Evolutionary conservation across 768 basidiomycete species (phyloP).

Genomic region (Aureoboletus auriporus): DNA sequence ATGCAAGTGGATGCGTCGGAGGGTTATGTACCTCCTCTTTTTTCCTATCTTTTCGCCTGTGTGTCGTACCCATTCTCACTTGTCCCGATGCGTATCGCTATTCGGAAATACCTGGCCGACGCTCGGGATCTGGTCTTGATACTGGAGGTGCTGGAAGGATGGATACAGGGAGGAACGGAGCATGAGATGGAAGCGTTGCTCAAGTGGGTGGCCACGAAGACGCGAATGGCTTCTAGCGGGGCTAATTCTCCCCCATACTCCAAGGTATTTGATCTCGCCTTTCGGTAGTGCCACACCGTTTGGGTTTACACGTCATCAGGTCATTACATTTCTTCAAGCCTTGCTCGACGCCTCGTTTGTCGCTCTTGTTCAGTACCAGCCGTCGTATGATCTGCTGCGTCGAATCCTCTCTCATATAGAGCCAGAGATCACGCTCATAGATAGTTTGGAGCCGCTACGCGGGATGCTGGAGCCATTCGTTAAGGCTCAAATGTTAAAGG

Average conservation of each 20-base stretch:
- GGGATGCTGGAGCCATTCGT: constrained; percentile 63
- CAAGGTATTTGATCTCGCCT: constrained; percentile 37
- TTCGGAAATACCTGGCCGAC: constrained; percentile 38
- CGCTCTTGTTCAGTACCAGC: constrained; percentile 57
- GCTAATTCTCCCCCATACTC: constrained; percentile 22
- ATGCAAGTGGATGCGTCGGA: constrained; percentile 37
- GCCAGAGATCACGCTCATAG: constrained; percentile 49
- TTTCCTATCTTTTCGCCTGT: constrained; percentile 35
- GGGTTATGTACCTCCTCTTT: constrained; percentile 30
- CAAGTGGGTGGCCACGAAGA: constrained; percentile 17
- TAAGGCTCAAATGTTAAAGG: constrained; percentile 48
- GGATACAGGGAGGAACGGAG: constrained; percentile 35
- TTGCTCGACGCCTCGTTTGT: constrained; percentile 74
- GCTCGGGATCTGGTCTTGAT: constrained; percentile 37
- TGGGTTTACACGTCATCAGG: constrained; percentile 32
- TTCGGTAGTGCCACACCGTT: constrained; percentile 31
- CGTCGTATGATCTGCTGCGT: constrained; percentile 52
- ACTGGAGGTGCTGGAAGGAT: constrained; percentile 35
- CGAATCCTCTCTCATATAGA: constrained; percentile 48
- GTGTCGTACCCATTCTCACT: constrained; percentile 40
- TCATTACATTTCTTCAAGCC: constrained; percentile 56
- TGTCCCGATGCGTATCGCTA: constrained; percentile 38
- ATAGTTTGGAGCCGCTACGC: constrained; percentile 50
- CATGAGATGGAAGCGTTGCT: constrained; percentile 19
- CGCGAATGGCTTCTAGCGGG: constrained; percentile 11